Evolutionary conservation across 2,329 filamentous ascomycete species (phyloP), one percentile per base, ranked within the genome.

Genomic region (Fusarium praegraminearum): DNA sequence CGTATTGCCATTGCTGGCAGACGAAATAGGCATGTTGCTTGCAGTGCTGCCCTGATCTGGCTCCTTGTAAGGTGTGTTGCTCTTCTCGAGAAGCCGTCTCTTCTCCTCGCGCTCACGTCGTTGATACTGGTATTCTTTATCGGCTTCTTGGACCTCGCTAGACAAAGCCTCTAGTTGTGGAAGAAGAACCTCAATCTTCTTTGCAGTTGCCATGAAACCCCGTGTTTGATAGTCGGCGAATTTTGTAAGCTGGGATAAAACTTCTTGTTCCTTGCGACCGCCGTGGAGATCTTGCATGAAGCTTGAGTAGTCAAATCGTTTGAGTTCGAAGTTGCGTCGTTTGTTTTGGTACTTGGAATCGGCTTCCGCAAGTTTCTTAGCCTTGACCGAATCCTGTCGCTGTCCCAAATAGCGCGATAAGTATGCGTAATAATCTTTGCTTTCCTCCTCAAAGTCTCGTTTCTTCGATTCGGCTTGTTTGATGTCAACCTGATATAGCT

Each of bases 281-380:
- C 96, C 96, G 69, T 98, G 96, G n/a, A 99, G 85, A 82, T 99
- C 96, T 76, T 98, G 95, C 93, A 99, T 97, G 77, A 98, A 99
- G 16, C 93, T 97, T 5, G 95, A 98, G 79, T 99, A 99, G 80
- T 99, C 97, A 76, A 99, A 99, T 12, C 97, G 91, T 82, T 97
- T 98, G 60, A 99, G 86, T 82, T 99, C 96, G 76, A 99, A 99
- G 73, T 94, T 97, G 45, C 93, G 90, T 71, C 94, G 89, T 83
- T 98, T 98, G 46, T 87, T 90, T 78, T 98, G 95, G 77, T 98
- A 99, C 77, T 99, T 99, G 33, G 93, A 92, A 79, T 99, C 96
- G 73, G 94, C 98, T 74, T 98, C 94, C 41, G 89, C 92, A 67
- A 96, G 90, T 81, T 98, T 98, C 86, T 99, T 99, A 78, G 97